Base-by-base conservation (phyloP, 805 yeast species). In the Yarrowia phangngaensis region DNA sequence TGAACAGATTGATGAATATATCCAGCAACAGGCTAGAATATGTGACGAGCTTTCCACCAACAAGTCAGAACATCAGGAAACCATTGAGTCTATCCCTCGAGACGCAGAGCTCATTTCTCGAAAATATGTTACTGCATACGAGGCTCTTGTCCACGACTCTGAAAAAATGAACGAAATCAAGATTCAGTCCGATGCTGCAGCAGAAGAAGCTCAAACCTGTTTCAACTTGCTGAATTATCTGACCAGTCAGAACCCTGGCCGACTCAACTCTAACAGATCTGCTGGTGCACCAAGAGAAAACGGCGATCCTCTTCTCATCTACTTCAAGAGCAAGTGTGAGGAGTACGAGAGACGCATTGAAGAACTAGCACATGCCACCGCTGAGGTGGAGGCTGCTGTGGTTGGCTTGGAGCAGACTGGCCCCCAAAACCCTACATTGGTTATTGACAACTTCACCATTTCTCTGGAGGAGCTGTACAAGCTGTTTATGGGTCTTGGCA, bases 401-500 rank as follows among this genome's bases (percentile, higher is more conserved):
- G 55, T 57, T n/a, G 56, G 64, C 3, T 56, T 62, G 14, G 68
- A 65, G 51, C 48, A 46, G 23, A 55, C 53, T 8, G 49, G 56
- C 3, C 36, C 51, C 12, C 54, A 55, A 12, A 54, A 54, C 17
- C 48, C 53, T 27, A 49, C 41, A 8, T 26, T 30, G 14, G 40
- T 46, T 27, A 38, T 43, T 28, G 52, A 30, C 35, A 67, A 58
- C 53, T 62, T 71, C 19, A 32, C 45, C 15, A 40, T 55, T 11
- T 55, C 67, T 7, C 51, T 68, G 45, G 76, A 74, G 55, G 78
- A 75, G 54, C 88, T 82, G 64, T 80, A 81, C 60, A 67, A 68
- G 40, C 70, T 83, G 51, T 82, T 82, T 60, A 79, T 82, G 78
- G 84, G 82, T 59, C 69, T 83, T 45, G 80, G 86, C 49, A 84